phyloP scores from a whole-genome alignment of 2,329 filamentous ascomycete genomes.

The Cordyceps farinosa region DNA sequence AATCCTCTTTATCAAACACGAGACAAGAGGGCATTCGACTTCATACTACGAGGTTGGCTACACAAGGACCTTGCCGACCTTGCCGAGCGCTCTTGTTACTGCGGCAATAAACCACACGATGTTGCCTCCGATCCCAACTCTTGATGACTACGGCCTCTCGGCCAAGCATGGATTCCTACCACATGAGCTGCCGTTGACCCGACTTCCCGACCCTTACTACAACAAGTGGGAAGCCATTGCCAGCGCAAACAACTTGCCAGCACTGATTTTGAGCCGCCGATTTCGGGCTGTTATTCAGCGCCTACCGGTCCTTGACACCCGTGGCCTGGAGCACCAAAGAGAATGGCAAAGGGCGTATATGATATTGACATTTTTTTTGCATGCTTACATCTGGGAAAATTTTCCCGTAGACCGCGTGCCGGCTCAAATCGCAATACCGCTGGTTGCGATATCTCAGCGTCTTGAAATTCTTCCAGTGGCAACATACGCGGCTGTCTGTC shows the following conservation, averaged over 20 bases:
- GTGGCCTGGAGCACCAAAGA: conserved; percentile 73
- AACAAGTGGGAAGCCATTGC: conserved; percentile 88
- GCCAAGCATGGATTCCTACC: conserved; percentile 83
- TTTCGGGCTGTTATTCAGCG: conserved; percentile 75
- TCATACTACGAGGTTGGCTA: not conserved
- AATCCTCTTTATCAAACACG: not conserved
- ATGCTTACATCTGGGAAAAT: conserved; percentile 89
- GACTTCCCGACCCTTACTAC: conserved; percentile 86
- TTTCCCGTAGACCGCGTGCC: conserved; percentile 75
- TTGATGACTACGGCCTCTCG: conserved; percentile 78
- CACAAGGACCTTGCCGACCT: not conserved
- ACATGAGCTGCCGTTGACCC: conserved; percentile 70
- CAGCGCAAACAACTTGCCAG: conserved; percentile 68
- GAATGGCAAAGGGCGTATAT: conserved; percentile 79
- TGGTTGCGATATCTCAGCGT: conserved; percentile 70
- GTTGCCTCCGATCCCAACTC: conserved; percentile 58
- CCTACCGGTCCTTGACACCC: conserved; percentile 79
- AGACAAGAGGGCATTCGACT: not conserved
- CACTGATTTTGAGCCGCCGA: conserved; percentile 78
- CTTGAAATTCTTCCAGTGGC: conserved; percentile 89
- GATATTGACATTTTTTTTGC: conserved; percentile 74
- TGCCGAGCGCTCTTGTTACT: not conserved
- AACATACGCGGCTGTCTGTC: conserved; percentile 84
- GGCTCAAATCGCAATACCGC: conserved; percentile 75
- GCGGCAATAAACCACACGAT: conserved; percentile 32